Evolutionary conservation across 169 alveolate genomes (phyloP), one percentile per base, ranked within the genome.

Genomic region (Prorocentrum cordatum): DNA sequence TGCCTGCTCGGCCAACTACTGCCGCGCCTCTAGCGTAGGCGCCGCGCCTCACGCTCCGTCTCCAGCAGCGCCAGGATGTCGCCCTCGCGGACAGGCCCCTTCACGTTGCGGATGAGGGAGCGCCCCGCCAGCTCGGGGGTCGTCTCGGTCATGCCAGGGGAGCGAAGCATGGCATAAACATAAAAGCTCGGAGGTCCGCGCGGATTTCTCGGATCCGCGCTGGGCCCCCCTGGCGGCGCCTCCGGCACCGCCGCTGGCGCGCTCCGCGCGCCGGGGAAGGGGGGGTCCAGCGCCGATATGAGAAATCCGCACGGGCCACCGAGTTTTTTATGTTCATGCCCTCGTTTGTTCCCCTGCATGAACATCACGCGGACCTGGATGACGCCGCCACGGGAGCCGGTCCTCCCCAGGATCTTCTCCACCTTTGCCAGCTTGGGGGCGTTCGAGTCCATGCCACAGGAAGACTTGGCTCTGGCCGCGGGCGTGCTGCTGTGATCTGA

Each of bases 381-480:
- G 70, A 98, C 99, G 38, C 99, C 99, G 61, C 99, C 99, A 93
- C 99, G 97, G 82, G 98, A 96, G 39, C 99, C 99, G 27, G 99
- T 97, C 45, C 98, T 94, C 33, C 99, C 98, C 80, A 97, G 93
- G 68, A 97, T 94, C 94, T 97, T 96, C 94, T 96, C 97, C 64
- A 97, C 99, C 89, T 95, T 96, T 24, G 98, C 99, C 79, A 97
- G 94, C 93, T 96, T 96, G 26, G 97, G 97, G 70, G 95, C 96
- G 67, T 88, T 86, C 89, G 67, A 39, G 67, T 50, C 59, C 45
- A 2, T 20, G 32, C 18, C 45, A 26, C 67, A 58, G 29, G n/a
- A n/a, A n/a, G n/a, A n/a, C n/a, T n/a, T n/a, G n/a, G n/a, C n/a
- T n/a, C n/a, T n/a, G n/a, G n/a, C n/a, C n/a, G n/a, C n/a, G n/a